Percentiles rank a stretch among this genome's conserved stretches.
Conservation (phyloP, 345 rosid species). For the Eucalyptus shirleyi region DNA sequence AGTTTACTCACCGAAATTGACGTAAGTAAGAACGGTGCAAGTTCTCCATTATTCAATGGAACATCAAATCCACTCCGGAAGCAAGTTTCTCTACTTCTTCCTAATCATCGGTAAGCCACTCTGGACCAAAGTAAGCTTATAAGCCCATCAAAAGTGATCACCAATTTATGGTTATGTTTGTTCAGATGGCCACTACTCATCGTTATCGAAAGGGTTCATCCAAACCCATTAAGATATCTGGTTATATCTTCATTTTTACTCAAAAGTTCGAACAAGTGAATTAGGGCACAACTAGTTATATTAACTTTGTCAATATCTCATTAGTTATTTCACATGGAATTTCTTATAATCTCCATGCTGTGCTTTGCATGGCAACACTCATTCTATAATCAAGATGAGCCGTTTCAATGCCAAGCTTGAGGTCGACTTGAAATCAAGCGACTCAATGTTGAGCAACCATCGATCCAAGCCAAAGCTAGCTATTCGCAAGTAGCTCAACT, state of each 20-base stretch:
- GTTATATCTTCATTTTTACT: not conserved
- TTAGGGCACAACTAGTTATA: not conserved
- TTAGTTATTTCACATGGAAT: not conserved
- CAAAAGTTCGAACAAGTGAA: not conserved
- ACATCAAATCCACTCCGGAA: not conserved
- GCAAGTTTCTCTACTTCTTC: not conserved
- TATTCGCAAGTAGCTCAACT: not conserved
- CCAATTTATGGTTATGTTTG: not conserved
- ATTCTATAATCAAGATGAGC: not conserved
- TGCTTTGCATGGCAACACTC: not conserved
- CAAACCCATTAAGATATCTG: not conserved
- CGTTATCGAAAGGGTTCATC: not conserved
- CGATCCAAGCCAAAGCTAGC: not conserved
- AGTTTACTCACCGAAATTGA: not conserved
- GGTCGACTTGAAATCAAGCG: not conserved
- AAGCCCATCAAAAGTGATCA: not conserved
- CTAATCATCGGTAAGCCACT: not conserved
- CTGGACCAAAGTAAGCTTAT: not conserved
- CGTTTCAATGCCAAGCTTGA: not conserved
- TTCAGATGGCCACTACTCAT: not conserved
- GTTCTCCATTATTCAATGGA: not conserved
- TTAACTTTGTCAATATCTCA: not conserved
- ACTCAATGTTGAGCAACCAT: not conserved
- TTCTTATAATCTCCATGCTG: not conserved
- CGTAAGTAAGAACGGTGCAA: too few species aligned